Percentiles rank a stretch among this genome's conserved stretches.
phyloP scores from a whole-genome alignment of 768 basidiomycete genomes.

The Suillus hirtellus region DNA sequence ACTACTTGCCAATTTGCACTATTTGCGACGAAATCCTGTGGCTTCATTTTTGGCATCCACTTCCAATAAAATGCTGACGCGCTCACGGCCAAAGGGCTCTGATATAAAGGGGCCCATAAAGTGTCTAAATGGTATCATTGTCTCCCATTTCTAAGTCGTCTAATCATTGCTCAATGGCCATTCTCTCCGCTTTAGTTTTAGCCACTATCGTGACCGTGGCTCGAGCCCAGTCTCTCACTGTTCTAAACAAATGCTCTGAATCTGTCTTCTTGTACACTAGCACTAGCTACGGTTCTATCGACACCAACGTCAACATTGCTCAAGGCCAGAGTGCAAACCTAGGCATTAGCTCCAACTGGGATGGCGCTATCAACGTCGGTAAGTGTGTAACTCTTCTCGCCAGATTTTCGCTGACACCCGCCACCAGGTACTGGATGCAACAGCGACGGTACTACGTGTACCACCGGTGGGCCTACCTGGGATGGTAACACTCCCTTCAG shows the following conservation, averaged over 20 bases:
- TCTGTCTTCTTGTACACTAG: constrained; percentile 32
- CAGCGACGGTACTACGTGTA: constrained; percentile 21
- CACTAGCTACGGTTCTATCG: constrained; percentile 29
- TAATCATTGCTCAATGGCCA: constrained; percentile 19
- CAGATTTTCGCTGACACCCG: constrained; percentile 15
- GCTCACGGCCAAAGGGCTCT: not conserved
- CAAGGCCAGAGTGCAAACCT: constrained; percentile 27
- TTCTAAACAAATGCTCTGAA: constrained; percentile 27
- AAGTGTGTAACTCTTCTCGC: constrained; percentile 3
- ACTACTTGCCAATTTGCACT: not conserved
- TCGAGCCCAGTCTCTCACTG: constrained; percentile 31
- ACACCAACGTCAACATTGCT: constrained; percentile 27
- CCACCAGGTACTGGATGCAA: constrained; percentile 29
- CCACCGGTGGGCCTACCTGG: constrained; percentile 33
- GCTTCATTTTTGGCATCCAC: not conserved
- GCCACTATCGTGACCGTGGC: constrained; percentile 21
- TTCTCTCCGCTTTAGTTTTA: constrained; percentile 21
- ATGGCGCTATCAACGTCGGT: constrained; percentile 33
- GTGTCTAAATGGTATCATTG: not conserved
- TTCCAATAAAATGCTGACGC: not conserved
- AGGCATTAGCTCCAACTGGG: constrained; percentile 34
- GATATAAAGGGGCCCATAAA: not conserved
- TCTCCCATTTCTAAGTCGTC: not conserved
- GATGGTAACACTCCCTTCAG: constrained; percentile 32
- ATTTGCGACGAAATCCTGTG: not conserved